Conservation (phyloP, 1,284 basidiomycete species). For the Filobasidium uniguttulatum region DNA sequence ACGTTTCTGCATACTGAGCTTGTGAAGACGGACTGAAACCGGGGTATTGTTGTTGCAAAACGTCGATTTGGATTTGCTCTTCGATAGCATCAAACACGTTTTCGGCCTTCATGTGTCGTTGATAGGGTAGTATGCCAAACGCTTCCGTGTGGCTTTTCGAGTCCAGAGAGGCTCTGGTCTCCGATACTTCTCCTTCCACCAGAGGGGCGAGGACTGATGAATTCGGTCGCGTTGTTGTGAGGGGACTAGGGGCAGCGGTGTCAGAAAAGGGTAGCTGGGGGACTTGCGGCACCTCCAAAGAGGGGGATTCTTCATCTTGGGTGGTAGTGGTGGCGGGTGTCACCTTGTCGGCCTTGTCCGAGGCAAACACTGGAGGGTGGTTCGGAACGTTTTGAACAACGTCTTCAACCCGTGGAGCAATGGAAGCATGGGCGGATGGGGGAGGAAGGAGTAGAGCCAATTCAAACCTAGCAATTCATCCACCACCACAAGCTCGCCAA, state of each 20-base stretch:
- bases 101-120: conserved; percentile 5
- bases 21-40: not conserved
- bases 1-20: not conserved
- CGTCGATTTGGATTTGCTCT: conserved; percentile 10
- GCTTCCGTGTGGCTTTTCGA: too few species aligned
- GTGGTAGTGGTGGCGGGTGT: too few species aligned
- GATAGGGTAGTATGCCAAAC: conserved; percentile 1
- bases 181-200: too few species aligned
- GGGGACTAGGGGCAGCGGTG: too few species aligned
- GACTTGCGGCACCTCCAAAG: too few species aligned
- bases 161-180: too few species aligned
- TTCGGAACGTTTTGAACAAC: not conserved
- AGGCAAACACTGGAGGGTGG: conserved; percentile 1
- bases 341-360: conserved; percentile 4
- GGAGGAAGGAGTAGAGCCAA: conserved; percentile 37
- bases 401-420: not conserved
- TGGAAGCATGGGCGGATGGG: conserved; percentile 7
- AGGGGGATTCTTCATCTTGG: too few species aligned
- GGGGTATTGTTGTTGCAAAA: conserved; percentile 1
- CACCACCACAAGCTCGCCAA: not conserved
- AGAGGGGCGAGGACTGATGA: too few species aligned
- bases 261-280: too few species aligned
- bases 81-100: conserved; percentile 13
- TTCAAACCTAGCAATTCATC: conserved; percentile 44
- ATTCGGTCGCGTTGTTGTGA: too few species aligned